Base-by-base conservation (phyloP, 129 eudicot species). In the Apium graveolens region DNA sequence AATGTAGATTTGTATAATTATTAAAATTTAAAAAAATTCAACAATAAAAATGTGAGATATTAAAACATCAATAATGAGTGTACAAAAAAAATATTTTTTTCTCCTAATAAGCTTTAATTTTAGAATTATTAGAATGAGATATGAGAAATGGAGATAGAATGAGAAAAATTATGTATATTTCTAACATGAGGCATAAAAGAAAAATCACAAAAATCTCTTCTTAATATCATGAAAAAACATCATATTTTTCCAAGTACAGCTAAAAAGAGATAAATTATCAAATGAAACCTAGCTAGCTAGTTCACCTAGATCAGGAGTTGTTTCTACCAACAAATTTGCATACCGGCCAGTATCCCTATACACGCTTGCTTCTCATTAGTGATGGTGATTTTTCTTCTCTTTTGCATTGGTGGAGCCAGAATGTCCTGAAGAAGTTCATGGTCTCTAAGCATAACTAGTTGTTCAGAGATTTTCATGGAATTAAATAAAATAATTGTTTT, bases 381-480 rank as follows among this genome's bases (percentile, higher is more conserved):
- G 18, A 39, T 87, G 86, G n/a, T n/a, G n/a, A 80, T 88, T 85
- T 79, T 86, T 82, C 79, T 84, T 88, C 42, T 86, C 92, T 80
- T 81, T 31, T 84, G 81, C 83, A 91, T 89, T 81, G 81, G 82
- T 13, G 90, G 90, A 70, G 29, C 68, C 31, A 93, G 73, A 57
- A 93, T 88, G 74, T 93, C 98, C 79, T 91, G 89, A 74, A 93
- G 96, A 76, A 93, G 93, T 20, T 92, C 98, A 77, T 93, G 86
- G 78, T 91, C 97, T 45, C 89, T 80, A 29, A 79, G 76, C 82
- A 87, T 46, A 63, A 48, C 20, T 29, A 57, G 66, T 71, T 89
- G 20, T 71, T 87, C 35, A 42, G 85, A 60, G 10, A 88, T 43
- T 48, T 88, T 63, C 31, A 85, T 60, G 41, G 91, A n/a, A n/a